These are phyloP conservation scores for Terana coerulea DNA, from an alignment of 768 basidiomycete species.

Conservation along the genomic window DNA sequence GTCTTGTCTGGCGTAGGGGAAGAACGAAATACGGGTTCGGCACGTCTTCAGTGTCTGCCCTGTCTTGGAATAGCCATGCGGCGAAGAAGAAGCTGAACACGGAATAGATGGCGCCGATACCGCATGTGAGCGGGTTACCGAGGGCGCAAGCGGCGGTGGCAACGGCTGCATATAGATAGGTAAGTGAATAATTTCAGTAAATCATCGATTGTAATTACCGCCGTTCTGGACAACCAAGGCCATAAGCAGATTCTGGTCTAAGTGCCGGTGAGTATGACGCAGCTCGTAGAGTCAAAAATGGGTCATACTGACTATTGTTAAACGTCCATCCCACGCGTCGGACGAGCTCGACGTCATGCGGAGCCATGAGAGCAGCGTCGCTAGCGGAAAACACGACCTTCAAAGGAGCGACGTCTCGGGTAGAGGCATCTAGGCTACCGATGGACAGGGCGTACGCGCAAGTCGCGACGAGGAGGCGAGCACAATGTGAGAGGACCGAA, in stretches of 20 bases:
- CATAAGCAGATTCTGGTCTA: background rate
- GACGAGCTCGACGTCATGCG: conserved; percentile 2
- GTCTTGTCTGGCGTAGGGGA: background rate
- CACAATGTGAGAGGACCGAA: no score
- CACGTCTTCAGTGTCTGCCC: background rate
- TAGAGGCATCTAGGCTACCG: no score
- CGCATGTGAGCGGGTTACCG: background rate
- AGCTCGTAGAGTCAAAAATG: background rate
- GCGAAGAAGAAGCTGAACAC: background rate
- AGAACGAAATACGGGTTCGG: background rate
- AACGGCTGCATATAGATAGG: background rate
- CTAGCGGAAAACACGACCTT: background rate
- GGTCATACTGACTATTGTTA: background rate
- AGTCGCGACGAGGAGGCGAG: no score
- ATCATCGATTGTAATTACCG: background rate
- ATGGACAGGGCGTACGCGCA: no score
- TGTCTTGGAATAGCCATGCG: background rate
- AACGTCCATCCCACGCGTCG: conserved; percentile 1
- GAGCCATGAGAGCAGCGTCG: conserved; percentile 1
- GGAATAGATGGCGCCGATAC: background rate
- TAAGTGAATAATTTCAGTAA: background rate
- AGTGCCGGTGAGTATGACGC: background rate
- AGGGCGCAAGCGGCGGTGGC: background rate
- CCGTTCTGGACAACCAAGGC: background rate
- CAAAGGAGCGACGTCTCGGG: background rate